Evolutionary conservation across 73 alveolate genomes (phyloP).

Genomic region (Blepharisma stoltei): DNA sequence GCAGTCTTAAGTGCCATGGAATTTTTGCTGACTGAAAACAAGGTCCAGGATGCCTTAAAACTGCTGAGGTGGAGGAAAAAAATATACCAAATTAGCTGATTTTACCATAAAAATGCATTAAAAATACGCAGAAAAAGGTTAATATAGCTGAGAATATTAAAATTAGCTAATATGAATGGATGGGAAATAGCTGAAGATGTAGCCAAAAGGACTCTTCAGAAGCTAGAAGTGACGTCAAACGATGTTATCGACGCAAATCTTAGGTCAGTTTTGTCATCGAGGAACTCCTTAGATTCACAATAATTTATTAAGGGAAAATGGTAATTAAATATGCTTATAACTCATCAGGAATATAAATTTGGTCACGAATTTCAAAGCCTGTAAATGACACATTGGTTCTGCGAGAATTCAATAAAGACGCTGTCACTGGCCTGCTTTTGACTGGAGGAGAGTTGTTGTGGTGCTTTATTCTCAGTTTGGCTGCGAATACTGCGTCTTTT

Average conservation of each 20-base stretch:
- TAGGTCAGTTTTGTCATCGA: too few relatives aligned
- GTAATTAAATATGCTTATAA: too few relatives aligned
- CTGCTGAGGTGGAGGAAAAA: constrained; percentile 23
- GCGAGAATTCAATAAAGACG: too few relatives aligned
- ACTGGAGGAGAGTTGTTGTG: not conserved
- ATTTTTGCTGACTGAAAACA: constrained; percentile 7
- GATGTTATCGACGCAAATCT: constrained; percentile 10
- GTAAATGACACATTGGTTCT: too few relatives aligned
- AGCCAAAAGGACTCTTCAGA: constrained; percentile 10
- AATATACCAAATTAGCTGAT: too few relatives aligned
- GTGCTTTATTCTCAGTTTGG: not conserved
- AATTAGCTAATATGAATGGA: constrained; percentile 14
- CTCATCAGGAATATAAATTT: too few relatives aligned
- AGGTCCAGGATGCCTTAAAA: not conserved
- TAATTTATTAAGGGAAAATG: too few relatives aligned
- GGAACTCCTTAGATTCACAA: too few relatives aligned
- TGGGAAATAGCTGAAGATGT: constrained; percentile 20
- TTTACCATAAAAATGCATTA: too few relatives aligned
- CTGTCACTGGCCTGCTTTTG: not conserved
- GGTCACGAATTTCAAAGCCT: too few relatives aligned
- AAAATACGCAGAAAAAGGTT: too few relatives aligned
- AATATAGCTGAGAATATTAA: too few relatives aligned
- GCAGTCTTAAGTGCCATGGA: not conserved
- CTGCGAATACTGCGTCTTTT: not conserved
- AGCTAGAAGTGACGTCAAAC: not conserved